These are phyloP conservation scores for Xylariaceae sp. DNA, from an alignment of 2,329 filamentous ascomycete genomes.

Conservation along the genomic window DNA sequence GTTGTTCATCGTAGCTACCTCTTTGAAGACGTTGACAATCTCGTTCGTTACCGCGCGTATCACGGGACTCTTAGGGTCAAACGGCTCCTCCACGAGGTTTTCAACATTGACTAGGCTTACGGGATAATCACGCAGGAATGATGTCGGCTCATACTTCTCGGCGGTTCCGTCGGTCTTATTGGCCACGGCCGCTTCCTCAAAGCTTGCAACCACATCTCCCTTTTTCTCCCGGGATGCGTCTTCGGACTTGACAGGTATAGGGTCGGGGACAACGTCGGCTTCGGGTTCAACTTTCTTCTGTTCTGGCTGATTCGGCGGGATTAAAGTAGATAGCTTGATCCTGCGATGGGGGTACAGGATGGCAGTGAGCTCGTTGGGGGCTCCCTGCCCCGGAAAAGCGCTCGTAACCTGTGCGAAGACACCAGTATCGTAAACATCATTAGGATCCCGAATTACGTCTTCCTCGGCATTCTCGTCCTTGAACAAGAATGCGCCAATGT, in stretches of 20 bases:
- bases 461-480: conserved; percentile 94
- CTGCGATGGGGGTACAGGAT: conserved; percentile 94
- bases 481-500: conserved; percentile 93
- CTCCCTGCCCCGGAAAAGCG: conserved; percentile 83
- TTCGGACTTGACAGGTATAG: conserved; percentile 52
- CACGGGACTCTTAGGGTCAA: conserved; percentile 82
- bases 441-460: conserved; percentile 82
- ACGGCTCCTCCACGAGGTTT: conserved; percentile 81
- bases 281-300: conserved; percentile 49
- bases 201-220: conserved; percentile 93
- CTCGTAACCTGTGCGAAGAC: conserved; percentile 98
- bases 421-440: conserved; percentile 92
- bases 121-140: conserved; percentile 84
- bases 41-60: conserved; percentile 92
- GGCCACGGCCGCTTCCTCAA: conserved; percentile 74
- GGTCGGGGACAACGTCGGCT: conserved; percentile 48
- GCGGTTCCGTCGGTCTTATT: conserved; percentile 46
- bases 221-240: conserved; percentile 60
- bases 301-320: conserved; percentile 59
- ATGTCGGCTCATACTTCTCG: conserved; percentile 74
- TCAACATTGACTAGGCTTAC: conserved; percentile 95
- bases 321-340: conserved; percentile 80
- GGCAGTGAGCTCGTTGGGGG: conserved; percentile 79
- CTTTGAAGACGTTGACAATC: conserved; percentile 98
- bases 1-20: conserved; percentile 88